phyloP scores from a whole-genome alignment of 2,329 filamentous ascomycete genomes.

The Neonectria sp. region DNA sequence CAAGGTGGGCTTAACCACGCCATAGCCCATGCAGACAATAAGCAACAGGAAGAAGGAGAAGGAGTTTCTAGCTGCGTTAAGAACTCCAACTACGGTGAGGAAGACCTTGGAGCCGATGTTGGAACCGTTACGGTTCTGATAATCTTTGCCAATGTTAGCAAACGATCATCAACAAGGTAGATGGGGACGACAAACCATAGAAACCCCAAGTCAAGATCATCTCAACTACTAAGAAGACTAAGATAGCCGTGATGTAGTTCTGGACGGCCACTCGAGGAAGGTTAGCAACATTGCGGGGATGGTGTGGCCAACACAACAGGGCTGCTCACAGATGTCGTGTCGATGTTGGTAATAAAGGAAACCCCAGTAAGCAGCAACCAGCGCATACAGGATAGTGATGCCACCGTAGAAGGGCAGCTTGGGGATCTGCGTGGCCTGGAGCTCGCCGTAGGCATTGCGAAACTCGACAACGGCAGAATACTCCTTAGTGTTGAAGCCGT shows the following conservation, averaged over 20 bases:
- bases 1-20: constrained; percentile 93
- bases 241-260: constrained; percentile 98
- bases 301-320: neutral
- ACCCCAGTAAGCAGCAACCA: constrained; percentile 88
- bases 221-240: constrained; percentile 94
- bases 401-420: constrained; percentile 98
- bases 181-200: constrained; percentile 74
- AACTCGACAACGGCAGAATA: constrained; percentile 92
- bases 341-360: constrained; percentile 97
- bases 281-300: constrained; percentile 22
- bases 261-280: constrained; percentile 83
- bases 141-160: constrained; percentile 73
- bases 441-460: constrained; percentile 95
- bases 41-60: constrained; percentile 98
- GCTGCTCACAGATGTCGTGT: constrained; percentile 82
- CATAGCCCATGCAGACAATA: constrained; percentile 99
- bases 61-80: constrained; percentile 95
- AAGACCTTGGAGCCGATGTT: constrained; percentile 87
- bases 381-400: constrained; percentile 92
- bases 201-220: constrained; percentile 99
- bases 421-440: constrained; percentile 94
- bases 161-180: neutral
- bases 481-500: constrained; percentile 75
- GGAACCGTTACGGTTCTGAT: constrained; percentile 89
- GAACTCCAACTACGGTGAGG: constrained; percentile 90